Base-by-base conservation (phyloP, 78 protist species). In the Chrysochromulina tobinii region DNA sequence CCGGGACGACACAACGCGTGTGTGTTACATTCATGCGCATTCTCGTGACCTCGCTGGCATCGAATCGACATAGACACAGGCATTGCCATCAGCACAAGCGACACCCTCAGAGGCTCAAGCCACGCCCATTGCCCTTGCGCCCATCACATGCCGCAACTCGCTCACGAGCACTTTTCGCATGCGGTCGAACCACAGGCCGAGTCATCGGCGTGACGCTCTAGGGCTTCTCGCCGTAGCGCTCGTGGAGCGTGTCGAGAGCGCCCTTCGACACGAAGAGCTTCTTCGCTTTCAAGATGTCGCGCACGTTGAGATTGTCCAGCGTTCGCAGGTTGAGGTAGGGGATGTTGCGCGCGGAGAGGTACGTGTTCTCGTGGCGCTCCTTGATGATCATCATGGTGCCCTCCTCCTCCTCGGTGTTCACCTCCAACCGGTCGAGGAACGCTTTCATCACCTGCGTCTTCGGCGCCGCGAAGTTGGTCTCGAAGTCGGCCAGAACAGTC, bases 391-490 rank as follows among this genome's bases (percentile, higher is more conserved):
- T 4, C 23, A 53, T 1, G 61, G 85, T 50, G 54, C 11, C 0
- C 55, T 11, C 48, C 61, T 11, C n/a, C 61, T 11, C 1, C 20
- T 48, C 59, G 4, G n/a, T 51, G 61, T 53, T 38, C 0, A 85
- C 55, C 66, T 18, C 17, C 23, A 88, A 64, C 50, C 81, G 55
- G 27, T 68, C 61, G 21, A 88, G 81, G 50, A 88, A 5, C 5
- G 68, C 91, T 48, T 6, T 67, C 91, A 88, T 88, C 15, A 48
- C 75, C 81, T 6, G 2, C 25, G 91, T 88, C 83, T 51, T 64
- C 12, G 91, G 23, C 8, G 81, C 5, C 21, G 68, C 25, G 57
- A 88, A 88, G 51, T 66, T 1, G 14, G 61, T 1, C 23, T 88
- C 91, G 59, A 88, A 1, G 75, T 88, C 77, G 15, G 66, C 83